Percentiles rank a stretch among this genome's conserved stretches.
These are phyloP conservation scores for Helicostylum pulchrum DNA, from an alignment of 192 early-diverging fungal genomes.

Conservation along the genomic window DNA sequence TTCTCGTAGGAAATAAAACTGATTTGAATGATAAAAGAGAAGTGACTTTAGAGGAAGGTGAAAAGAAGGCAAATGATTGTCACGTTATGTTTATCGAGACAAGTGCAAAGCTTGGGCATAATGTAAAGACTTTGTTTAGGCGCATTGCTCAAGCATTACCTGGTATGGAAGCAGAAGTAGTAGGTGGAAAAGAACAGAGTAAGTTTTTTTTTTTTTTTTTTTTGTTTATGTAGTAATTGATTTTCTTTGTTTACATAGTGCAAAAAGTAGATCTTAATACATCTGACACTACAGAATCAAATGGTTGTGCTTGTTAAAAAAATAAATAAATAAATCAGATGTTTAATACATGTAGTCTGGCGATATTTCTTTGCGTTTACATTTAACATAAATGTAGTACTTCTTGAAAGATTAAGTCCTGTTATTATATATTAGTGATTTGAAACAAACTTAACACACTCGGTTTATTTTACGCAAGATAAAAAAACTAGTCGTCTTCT, in stretches of 20 bases:
- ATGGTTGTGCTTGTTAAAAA: slow-evolving; percentile 31
- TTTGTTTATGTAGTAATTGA: neutral
- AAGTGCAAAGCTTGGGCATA: slow-evolving; percentile 98
- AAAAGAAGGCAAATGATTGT: slow-evolving; percentile 94
- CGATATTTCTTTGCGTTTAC: too few species aligned
- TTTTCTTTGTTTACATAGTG: slow-evolving; percentile 16
- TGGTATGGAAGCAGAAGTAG: slow-evolving; percentile 71
- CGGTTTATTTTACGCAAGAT: too few species aligned
- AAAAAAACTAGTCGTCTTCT: too few species aligned
- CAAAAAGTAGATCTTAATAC: slow-evolving; percentile 34
- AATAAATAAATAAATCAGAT: neutral
- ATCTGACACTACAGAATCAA: slow-evolving; percentile 24
- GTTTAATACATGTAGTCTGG: too few species aligned
- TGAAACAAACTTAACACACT: too few species aligned
- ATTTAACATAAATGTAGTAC: too few species aligned
- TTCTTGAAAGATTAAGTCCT: too few species aligned
- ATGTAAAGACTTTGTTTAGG: slow-evolving; percentile 93
- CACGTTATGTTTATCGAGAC: slow-evolving; percentile 99
- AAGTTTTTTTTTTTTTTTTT: neutral
- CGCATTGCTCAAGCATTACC: slow-evolving; percentile 92
- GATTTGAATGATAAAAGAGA: slow-evolving; percentile 94
- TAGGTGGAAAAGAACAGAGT: slow-evolving; percentile 34
- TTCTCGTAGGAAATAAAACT: slow-evolving; percentile 98
- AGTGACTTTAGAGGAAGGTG: slow-evolving; percentile 95
- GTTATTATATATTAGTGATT: too few species aligned